Evolutionary conservation across 129 eudicot genomes (phyloP), one percentile per base, ranked within the genome.

Genomic region (Flaveria brownii): DNA sequence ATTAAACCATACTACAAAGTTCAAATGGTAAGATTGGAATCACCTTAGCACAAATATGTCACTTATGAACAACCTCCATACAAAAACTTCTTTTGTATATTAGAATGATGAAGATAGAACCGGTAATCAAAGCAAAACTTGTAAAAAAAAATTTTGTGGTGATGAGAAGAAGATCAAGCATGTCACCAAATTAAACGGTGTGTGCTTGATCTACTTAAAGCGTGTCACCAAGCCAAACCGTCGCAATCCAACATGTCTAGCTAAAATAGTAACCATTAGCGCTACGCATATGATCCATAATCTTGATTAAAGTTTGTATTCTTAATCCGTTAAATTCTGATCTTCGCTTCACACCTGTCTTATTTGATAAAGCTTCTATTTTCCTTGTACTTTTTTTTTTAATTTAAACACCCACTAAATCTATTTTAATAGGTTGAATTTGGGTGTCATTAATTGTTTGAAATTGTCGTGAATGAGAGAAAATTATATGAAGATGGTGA

Each of bases 401-500:
- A 5, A 36, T 36, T 4, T 5, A 36, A 36, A 4, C 41, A 36
- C 41, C 41, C 41, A 36, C 41, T 36, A 5, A 36, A 36, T 36
- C 41, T 0, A 36, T 36, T 36, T 36, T 25, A 5, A 30, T 46
- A 45, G 71, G 17, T 70, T 78, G 63, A 77, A 67, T 18, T 30
- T 15, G 22, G 23, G 55, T 54, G 17, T 41, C 30, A 7, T 72
- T 72, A 8, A 70, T 12, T 28, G 36, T 39, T 14, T 72, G 69
- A 72, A 72, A 72, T 4, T 4, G 16, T 73, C 39, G 39, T 33
- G 6, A 4, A 33, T 33, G 0, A 33, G 39, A 33, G 42, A 80
- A 64, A 62, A 25, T 52, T 72, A 72, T 65, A 65, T 57, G 15
- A 80, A 79, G 75, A 80, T 65, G 41, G 74, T 73, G 83, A 80